Percentiles rank a stretch among this genome's conserved stretches.
Conservation (phyloP, 2,329 filamentous ascomycete genomes). For the Cladosporium cucumerinum region DNA sequence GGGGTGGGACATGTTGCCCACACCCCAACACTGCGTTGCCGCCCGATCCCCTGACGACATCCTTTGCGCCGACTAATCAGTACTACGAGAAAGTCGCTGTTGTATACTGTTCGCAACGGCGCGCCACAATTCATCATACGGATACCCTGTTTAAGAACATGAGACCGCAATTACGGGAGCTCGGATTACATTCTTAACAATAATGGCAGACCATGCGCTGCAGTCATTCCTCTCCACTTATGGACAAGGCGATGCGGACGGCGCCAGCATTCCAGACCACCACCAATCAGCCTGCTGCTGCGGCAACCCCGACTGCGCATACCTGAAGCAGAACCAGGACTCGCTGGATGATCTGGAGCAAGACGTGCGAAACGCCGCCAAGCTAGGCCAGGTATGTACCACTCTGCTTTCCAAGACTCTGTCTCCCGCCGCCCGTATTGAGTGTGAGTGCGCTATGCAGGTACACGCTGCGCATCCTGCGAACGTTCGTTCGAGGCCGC, state of each 20-base stretch:
- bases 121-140: background rate
- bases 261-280: slow-evolving; percentile 5
- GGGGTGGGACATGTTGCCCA: background rate
- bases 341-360: slow-evolving; percentile 79
- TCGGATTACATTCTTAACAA: slow-evolving; percentile 14
- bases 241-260: slow-evolving; percentile 12
- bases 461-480: slow-evolving; percentile 10
- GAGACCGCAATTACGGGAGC: slow-evolving; percentile 15
- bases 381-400: slow-evolving; percentile 81
- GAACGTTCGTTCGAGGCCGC: slow-evolving; percentile 15
- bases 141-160: slow-evolving; percentile 12
- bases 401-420: background rate
- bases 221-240: slow-evolving; percentile 18
- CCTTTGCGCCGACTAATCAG: background rate
- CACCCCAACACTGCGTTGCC: background rate
- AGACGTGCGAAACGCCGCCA: slow-evolving; percentile 80
- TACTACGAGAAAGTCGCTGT: background rate
- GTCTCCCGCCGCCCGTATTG: slow-evolving; percentile 7
- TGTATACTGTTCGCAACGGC: background rate
- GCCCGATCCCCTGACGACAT: background rate
- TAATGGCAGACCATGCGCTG: slow-evolving; percentile 15
- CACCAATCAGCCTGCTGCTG: slow-evolving; percentile 67
- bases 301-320: slow-evolving; percentile 73
- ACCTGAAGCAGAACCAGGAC: slow-evolving; percentile 74
- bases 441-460: slow-evolving; percentile 15